A percentile compares a stretch with the other conserved stretches of the same genome.
These are phyloP conservation scores for Pseudogymnoascus sp. DNA, from an alignment of 2,329 filamentous ascomycete genomes.

Conservation along the genomic window DNA sequence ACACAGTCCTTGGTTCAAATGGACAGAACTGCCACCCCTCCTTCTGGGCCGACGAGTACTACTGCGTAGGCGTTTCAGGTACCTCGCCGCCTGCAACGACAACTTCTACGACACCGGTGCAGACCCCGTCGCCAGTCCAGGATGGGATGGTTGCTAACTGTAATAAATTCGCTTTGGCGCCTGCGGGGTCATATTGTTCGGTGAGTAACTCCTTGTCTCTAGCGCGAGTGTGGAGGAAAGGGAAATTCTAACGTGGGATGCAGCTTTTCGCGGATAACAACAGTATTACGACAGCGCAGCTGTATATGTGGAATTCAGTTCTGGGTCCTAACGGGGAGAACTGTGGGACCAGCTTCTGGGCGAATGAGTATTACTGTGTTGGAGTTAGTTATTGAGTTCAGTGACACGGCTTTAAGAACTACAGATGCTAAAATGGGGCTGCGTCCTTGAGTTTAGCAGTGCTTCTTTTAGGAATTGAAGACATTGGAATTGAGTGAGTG, in stretches of 20 bases:
- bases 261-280: constrained; percentile 20
- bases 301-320: constrained; percentile 26
- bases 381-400: not conserved
- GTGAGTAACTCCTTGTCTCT: not conserved
- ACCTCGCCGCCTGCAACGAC: constrained; percentile 11
- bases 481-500: not conserved
- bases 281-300: constrained; percentile 19
- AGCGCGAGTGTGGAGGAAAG: not conserved
- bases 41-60: constrained; percentile 19
- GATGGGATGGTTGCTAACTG: constrained; percentile 23
- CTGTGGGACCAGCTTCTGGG: constrained; percentile 21
- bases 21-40: constrained; percentile 22
- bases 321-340: constrained; percentile 21
- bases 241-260: not conserved
- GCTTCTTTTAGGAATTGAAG: not conserved
- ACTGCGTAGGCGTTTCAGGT: not conserved
- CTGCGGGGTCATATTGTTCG: constrained; percentile 21
- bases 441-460: not conserved
- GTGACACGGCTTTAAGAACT: not conserved
- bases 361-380: constrained; percentile 23
- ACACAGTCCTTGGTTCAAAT: constrained; percentile 20
- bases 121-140: constrained; percentile 22
- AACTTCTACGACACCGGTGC: constrained; percentile 11
- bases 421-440: not conserved
- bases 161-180: constrained; percentile 21